These are phyloP conservation scores for Papilionanthe hybrid DNA, from an alignment of 116 monocot species.

Conservation along the genomic window DNA sequence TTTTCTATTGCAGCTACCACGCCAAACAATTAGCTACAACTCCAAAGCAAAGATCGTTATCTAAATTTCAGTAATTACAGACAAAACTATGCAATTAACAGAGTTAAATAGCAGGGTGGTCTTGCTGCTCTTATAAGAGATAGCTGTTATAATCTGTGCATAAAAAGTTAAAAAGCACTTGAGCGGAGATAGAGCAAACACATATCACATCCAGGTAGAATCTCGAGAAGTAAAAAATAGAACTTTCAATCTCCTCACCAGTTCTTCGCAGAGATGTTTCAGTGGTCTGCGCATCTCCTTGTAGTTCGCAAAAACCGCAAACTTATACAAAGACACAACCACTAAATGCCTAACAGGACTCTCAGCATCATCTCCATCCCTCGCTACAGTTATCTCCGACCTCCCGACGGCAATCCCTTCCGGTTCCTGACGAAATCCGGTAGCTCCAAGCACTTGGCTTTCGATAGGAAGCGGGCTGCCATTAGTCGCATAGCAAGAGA, in stretches of 20 bases:
- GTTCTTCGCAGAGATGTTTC: conserved; percentile 70
- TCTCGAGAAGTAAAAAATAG: background rate
- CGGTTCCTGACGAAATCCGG: background rate
- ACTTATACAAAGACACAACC: conserved; percentile 87
- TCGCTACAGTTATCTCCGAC: background rate
- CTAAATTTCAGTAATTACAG: too few relatives aligned
- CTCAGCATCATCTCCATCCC: background rate
- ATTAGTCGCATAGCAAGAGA: background rate
- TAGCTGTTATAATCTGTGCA: background rate
- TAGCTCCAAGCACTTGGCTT: background rate
- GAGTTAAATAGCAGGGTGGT: too few relatives aligned
- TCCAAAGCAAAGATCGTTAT: too few relatives aligned
- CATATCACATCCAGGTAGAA: background rate
- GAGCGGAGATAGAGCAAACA: background rate
- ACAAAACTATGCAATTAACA: too few relatives aligned
- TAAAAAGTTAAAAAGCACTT: background rate
- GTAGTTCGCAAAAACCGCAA: conserved; percentile 80
- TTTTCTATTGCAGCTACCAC: too few relatives aligned
- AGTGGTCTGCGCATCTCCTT: conserved; percentile 58
- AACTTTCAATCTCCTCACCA: conserved; percentile 39
- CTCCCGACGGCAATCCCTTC: background rate
- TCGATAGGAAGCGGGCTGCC: background rate
- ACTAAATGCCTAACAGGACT: conserved; percentile 21
- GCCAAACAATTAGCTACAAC: too few relatives aligned
- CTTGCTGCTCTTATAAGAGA: background rate